A percentile compares a stretch with the other conserved stretches of the same genome.
These are phyloP conservation scores for Candida stauntonica DNA, from an alignment of 805 yeast genomes.

Conservation along the genomic window DNA sequence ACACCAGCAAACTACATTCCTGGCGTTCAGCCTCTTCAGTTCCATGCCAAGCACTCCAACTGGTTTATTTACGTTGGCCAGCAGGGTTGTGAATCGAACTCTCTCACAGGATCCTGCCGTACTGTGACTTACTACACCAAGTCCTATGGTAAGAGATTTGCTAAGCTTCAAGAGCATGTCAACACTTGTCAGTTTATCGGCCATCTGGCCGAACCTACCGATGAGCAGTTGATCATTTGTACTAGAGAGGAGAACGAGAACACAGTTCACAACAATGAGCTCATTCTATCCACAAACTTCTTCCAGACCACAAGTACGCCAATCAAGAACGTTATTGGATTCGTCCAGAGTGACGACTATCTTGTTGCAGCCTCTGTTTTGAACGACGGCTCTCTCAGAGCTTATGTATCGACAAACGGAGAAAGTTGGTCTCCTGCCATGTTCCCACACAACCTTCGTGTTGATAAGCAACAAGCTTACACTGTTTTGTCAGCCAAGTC, in stretches of 20 bases:
- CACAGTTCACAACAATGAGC: conserved; percentile 28
- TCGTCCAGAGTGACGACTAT: conserved; percentile 66
- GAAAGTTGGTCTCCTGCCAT: conserved; percentile 66
- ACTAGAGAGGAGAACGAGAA: conserved; percentile 39
- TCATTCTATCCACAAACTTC: conserved; percentile 28
- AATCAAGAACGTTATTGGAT: conserved; percentile 64
- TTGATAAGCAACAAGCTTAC: conserved; percentile 63
- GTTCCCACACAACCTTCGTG: conserved; percentile 64
- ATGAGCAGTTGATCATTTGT: conserved; percentile 61
- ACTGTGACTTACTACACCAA: conserved; percentile 55
- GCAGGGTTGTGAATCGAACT: conserved; percentile 41
- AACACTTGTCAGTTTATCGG: conserved; percentile 66
- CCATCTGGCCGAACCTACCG: conserved; percentile 40
- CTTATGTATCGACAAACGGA: conserved; percentile 80
- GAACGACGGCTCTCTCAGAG: conserved; percentile 51
- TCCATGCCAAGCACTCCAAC: conserved; percentile 52
- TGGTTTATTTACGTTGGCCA: conserved; percentile 70
- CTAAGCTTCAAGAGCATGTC: conserved; percentile 47
- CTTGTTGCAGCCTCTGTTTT: conserved; percentile 64
- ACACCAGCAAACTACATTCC: conserved; percentile 47
- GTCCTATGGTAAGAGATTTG: conserved; percentile 66
- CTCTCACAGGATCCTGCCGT: conserved; percentile 40
- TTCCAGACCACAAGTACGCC: conserved; percentile 30
- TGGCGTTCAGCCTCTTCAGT: conserved; percentile 49
- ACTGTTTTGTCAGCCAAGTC: conserved; percentile 74